Evolutionary conservation across 2,329 filamentous ascomycete species (phyloP), one percentile per base, ranked within the genome.

Genomic region (Paraconiothyrium brasiliense): DNA sequence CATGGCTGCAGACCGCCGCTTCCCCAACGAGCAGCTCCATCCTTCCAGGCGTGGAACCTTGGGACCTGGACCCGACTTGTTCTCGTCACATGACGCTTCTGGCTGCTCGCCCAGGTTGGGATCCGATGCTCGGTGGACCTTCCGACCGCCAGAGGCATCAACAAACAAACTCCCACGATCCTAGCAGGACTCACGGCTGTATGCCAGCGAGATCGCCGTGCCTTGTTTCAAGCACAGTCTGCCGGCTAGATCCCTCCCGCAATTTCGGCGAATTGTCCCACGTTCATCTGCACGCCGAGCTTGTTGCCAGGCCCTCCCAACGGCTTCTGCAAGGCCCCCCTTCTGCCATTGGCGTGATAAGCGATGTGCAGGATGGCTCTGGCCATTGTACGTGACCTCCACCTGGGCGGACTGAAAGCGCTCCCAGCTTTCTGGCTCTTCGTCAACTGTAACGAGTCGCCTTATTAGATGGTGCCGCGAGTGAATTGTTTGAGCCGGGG

Each of bases 201-300:
- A 22, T 11, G 20, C 1, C 52, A 35, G 22, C 20, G 43, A 24
- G 37, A 47, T 20, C n/a, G 35, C 35, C 32, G 41, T 56, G 54
- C 54, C 54, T 47, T 56, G 54, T 56, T 56, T 56, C 54, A 48
- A 37, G n/a, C 43, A 3, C 37, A 4, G 3, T 6, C 16, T 39
- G 44, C 34, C 46, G 44, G 44, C 11, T 34, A 22, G 34, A 16
- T 27, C 48, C 49, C 48, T 49, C 30, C 32, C 46, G 51, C 54
- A 63, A 63, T 63, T 50, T 63, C 61, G 61, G 61, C 57, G 57
- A 50, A 41, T 51, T 43, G 34, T 8, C 3, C 52, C 52, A n/a
- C 56, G 46, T 44, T 54, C 41, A 37, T 60, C 57, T 34, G 27
- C 44, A 32, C 46, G 46, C 30, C 48, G 52, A 37, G 27, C 34